Evolutionary conservation across 139 green algal genomes (phyloP), one percentile per base, ranked within the genome.

Genomic region (Picochlorum sp.): DNA sequence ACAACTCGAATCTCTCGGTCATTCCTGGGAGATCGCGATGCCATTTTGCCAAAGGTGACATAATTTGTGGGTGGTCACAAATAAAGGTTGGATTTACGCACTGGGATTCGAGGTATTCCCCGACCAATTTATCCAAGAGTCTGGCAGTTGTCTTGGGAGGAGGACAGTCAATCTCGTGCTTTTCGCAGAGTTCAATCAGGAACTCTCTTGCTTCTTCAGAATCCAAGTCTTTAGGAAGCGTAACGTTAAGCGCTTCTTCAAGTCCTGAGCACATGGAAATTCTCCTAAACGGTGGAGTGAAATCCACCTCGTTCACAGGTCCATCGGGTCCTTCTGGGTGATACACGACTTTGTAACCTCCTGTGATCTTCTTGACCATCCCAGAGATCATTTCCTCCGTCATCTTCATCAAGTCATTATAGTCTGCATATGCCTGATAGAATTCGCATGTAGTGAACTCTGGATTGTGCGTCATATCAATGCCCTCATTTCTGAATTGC

Each of bases 391-490:
- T 83, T 51, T 95, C 72, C 79, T 99, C 94, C 8, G 94, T 99
- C 83, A 98, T 87, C 10, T 79, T 70, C 82, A 99, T 93, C 28
- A 99, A 75, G 79, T 99, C 93, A 55, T 97, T 82, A 85, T 99
- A 99, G 79, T 99, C 94, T 24, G 92, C 92, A 66, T 98, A 98
- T 2, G 90, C 79, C 75, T 85, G 75, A 79, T 99, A 99, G 72
- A 98, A 98, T 77, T 99, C 94, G 68, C 86, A 94, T 8, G 94
- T 97, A 15, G 94, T 99, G 78, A 99, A 99, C 86, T 99, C 94
- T 11, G 94, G 94, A 79, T 99, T 99, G 87, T 99, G 94, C n/a
- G 94, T 99, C 59, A 98, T 71, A 81, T 99, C 94, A 57, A 98
- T 98, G 75, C 92, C 89, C 84, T 98, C 91, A 59, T 97, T 97